Evolutionary conservation across 2,329 filamentous ascomycete species (phyloP), one percentile per base, ranked within the genome.

Genomic region (Clarireedia sp.): DNA sequence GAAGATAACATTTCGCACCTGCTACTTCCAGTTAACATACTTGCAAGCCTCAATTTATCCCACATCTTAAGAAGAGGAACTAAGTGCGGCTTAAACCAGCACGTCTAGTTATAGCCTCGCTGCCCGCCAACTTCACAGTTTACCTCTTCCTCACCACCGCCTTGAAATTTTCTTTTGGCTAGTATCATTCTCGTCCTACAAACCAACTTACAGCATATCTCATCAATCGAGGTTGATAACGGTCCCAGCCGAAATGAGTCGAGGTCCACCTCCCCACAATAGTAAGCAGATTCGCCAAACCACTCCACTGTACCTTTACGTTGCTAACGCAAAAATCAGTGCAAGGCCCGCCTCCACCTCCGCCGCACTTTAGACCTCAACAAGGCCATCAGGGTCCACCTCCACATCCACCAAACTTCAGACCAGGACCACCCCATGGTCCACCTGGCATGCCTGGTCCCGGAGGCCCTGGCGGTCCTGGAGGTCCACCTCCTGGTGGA

Each of bases 61-160:
- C 7, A 29, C 12, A 14, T 49, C 48, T 12, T n/a, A 16, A 23
- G 26, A 26, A 14, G 45, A 37, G 14, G 29, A 40, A 54, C 21
- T 2, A 16, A 44, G 8, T 26, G 45, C 37, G 24, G 37, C 52
- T 36, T 17, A 49, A 43, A 17, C 19, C 9, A 5, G 7, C 16
- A 55, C 1, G 10, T 37, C n/a, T 38, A 55, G 26, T 50, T 55
- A 55, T 44, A 50, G 37, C 37, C 46, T 16, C 19, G 16, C 38
- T 16, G 46, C 46, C 38, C 38, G 21, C 26, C 17, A 19, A 24
- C 14, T 16, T 48, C 47, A 4, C 21, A 16, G 26, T 36, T 29
- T 14, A 24, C 29, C 26, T n/a, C 40, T 43, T 19, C 33, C 26
- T 47, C 16, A 38, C 41, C 10, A 26, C 23, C 26, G 19, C 6